Conservation (phyloP, 805 yeast genomes). For the Starmerella apis region DNA sequence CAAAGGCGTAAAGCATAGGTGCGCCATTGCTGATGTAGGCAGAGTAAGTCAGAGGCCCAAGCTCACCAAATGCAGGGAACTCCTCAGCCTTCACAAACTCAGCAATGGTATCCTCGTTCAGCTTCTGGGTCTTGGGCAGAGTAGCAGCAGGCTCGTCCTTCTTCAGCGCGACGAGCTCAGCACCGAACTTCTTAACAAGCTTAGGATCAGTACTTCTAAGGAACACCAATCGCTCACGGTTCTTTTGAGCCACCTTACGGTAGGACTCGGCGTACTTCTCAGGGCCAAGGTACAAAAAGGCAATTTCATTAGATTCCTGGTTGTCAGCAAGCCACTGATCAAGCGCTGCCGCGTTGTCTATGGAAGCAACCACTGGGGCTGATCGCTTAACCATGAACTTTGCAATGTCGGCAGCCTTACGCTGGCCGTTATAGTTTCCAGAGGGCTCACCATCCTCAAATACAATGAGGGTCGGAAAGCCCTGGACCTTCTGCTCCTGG, state of each 20-base stretch:
- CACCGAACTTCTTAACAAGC: slow-evolving; percentile 31
- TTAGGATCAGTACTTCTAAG: slow-evolving; percentile 36
- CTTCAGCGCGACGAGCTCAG: slow-evolving; percentile 40
- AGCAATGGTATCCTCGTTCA: slow-evolving; percentile 33
- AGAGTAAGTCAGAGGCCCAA: slow-evolving; percentile 67
- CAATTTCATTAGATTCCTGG: slow-evolving; percentile 25
- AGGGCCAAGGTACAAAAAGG: slow-evolving; percentile 42
- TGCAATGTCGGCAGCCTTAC: slow-evolving; percentile 69
- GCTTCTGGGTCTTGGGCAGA: slow-evolving; percentile 23
- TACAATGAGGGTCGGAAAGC: slow-evolving; percentile 75
- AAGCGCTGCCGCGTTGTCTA: slow-evolving; percentile 42
- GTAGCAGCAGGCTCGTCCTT: slow-evolving; percentile 29
- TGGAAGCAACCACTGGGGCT: slow-evolving; percentile 57
- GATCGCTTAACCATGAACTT: slow-evolving; percentile 72
- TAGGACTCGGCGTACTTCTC: slow-evolving; percentile 47
- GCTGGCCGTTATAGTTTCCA: slow-evolving; percentile 71
- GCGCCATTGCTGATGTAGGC: slow-evolving; percentile 57
- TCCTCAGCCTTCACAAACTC: slow-evolving; percentile 51
- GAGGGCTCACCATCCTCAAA: slow-evolving; percentile 43
- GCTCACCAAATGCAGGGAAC: slow-evolving; percentile 79
- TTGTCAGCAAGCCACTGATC: slow-evolving; percentile 37
- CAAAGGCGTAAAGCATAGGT: slow-evolving; percentile 86
- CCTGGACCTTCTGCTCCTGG: slow-evolving; percentile 50
- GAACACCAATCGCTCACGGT: slow-evolving; percentile 57
- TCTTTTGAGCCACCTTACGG: slow-evolving; percentile 47